Evolutionary conservation across 352 stramenopile species (phyloP), one percentile per base, ranked within the genome.

Genomic region (Pythium chondricola): DNA sequence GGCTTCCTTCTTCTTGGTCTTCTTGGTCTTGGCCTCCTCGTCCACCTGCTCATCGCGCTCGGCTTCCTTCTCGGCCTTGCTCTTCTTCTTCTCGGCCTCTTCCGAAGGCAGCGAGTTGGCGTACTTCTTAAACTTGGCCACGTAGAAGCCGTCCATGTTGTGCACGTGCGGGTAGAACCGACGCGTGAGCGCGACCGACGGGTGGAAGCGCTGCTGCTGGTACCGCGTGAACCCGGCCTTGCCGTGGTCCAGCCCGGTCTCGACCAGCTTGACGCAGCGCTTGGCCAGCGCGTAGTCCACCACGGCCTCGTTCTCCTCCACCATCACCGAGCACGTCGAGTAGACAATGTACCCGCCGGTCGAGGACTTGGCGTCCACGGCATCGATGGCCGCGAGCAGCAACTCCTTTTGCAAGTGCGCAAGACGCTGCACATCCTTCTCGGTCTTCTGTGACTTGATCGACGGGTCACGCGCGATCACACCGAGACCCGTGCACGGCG

Each of bases 111-210:
- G 74, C 59, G 69, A 86, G 54, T 99, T 98, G 38, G 95, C 95
- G 37, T 98, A 91, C 74, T 99, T 99, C 64, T 98, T 96, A 43
- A 99, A 95, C 77, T 99, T 99, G 31, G 94, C 96, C 26, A 99
- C 96, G 72, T 97, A 99, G 72, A 99, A 99, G 31, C 97, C 97
- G 72, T 99, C 97, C 96, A 99, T 99, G 75, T 99, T 99, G 82
- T 99, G 97, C 60, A 95, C 96, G 65, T 99, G 97, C 33, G 97
- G 97, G 75, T 99, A 99, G 65, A 99, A 99, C 45, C 97, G 82
- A 27, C 95, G 68, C 31, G 96, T 98, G 33, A 98, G 73, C 18
- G 82, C 77, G 56, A 99, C 64, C 17, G 89, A 97, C 18, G 96
- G 97, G 74, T 99, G 97, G 78, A 99, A 99, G 47, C 96, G 80